Evolutionary conservation across 2,329 filamentous ascomycete genomes (phyloP).

Genomic region (Pseudogymnoascus sp.): DNA sequence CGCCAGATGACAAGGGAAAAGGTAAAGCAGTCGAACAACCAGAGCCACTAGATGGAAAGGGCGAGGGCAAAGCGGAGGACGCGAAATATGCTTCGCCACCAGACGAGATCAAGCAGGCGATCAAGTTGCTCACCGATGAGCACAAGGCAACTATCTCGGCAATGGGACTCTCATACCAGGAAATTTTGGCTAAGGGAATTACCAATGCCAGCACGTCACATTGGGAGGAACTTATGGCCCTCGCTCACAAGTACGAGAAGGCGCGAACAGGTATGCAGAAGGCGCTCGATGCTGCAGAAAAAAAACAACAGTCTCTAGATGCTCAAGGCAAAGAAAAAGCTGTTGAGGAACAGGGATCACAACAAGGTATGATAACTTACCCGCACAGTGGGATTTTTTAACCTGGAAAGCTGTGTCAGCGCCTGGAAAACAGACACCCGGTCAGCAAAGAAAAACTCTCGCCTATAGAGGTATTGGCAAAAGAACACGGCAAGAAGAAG

Average conservation of each 20-base stretch:
- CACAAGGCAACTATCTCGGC: constrained; percentile 41
- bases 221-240: constrained; percentile 40
- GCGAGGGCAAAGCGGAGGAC: constrained; percentile 41
- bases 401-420: neutral
- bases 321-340: neutral
- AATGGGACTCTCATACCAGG: constrained; percentile 44
- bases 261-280: constrained; percentile 41
- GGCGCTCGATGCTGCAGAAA: constrained; percentile 42
- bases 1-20: neutral
- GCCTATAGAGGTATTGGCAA: neutral
- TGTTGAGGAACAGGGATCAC: neutral
- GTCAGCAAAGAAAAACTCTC: neutral
- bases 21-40: neutral
- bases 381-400: neutral
- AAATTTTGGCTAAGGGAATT: constrained; percentile 40
- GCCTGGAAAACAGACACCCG: neutral
- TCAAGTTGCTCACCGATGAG: constrained; percentile 38
- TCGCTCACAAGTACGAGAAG: constrained; percentile 42
- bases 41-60: constrained; percentile 19
- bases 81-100: constrained; percentile 29
- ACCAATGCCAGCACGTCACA: constrained; percentile 36
- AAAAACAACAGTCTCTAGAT: neutral
- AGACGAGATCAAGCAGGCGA: constrained; percentile 35
- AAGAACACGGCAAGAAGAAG: neutral
- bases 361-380: neutral